Percentiles rank a stretch among this genome's conserved stretches.
Evolutionary conservation across 208 protist species (phyloP).

Genomic region (Trypanosoma platydactyli): DNA sequence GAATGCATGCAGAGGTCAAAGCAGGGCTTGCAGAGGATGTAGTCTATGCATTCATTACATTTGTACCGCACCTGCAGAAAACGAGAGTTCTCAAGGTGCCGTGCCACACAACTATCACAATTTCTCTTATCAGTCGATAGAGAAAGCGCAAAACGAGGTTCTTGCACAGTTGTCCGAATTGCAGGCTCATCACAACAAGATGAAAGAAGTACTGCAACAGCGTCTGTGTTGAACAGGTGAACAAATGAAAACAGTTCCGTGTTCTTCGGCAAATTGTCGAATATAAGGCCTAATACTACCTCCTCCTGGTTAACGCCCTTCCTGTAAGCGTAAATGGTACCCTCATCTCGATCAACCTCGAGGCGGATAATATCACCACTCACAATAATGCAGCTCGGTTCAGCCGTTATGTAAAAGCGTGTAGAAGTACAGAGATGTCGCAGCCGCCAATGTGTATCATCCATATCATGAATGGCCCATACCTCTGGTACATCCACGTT

Average conservation of each 20-base stretch:
- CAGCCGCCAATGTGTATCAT: conserved; percentile 81
- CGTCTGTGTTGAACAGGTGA: conserved; percentile 89
- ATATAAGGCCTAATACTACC: conserved; percentile 72
- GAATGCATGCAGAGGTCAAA: conserved; percentile 79
- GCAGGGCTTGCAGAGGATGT: conserved; percentile 79
- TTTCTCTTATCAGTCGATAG: conserved; percentile 45
- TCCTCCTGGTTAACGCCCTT: conserved; percentile 83
- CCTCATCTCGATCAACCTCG: conserved; percentile 70
- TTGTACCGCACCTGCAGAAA: conserved; percentile 69
- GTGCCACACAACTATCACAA: conserved; percentile 74
- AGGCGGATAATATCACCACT: conserved; percentile 88
- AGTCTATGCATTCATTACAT: conserved; percentile 91
- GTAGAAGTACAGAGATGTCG: conserved; percentile 63
- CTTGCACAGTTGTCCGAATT: conserved; percentile 68
- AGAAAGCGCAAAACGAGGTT: conserved; percentile 68
- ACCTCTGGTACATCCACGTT: conserved; percentile 65
- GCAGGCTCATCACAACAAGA: conserved; percentile 40
- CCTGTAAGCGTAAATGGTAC: conserved; percentile 82
- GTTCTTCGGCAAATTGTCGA: conserved; percentile 70
- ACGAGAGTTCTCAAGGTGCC: conserved; percentile 52
- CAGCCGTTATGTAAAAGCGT: conserved; percentile 59
- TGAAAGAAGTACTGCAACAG: conserved; percentile 82
- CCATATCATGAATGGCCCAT: conserved; percentile 91
- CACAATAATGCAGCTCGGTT: conserved; percentile 85
- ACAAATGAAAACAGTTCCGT: conserved; percentile 81